phyloP scores from a whole-genome alignment of 371 early-diverging fungal species.

The Mortierella sp. region DNA sequence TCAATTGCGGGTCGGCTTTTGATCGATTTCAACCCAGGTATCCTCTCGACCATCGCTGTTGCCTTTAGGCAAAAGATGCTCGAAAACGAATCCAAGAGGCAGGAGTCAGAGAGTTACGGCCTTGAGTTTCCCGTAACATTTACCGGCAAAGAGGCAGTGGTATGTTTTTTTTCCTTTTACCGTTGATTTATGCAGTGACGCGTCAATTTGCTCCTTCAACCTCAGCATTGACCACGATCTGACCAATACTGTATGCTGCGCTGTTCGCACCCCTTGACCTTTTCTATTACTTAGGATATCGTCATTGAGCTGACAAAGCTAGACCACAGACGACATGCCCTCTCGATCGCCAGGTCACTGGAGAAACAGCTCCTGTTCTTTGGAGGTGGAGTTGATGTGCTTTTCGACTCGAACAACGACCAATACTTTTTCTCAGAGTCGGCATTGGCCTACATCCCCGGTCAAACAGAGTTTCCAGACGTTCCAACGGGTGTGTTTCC shows the following conservation, averaged over 20 bases:
- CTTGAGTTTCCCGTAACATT: conserved; percentile 86
- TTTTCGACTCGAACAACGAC: conserved; percentile 52
- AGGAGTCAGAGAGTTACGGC: conserved; percentile 69
- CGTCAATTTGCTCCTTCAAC: not conserved
- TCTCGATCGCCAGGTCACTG: conserved; percentile 51
- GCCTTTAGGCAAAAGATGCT: conserved; percentile 55
- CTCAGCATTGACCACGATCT: not conserved
- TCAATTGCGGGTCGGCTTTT: conserved; percentile 38
- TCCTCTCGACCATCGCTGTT: conserved; percentile 55
- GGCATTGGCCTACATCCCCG: conserved; percentile 34
- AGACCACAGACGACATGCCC: conserved; percentile 50
- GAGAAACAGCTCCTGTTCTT: conserved; percentile 46
- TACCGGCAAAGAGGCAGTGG: conserved; percentile 88
- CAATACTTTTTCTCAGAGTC: conserved; percentile 54
- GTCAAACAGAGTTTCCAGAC: conserved; percentile 43
- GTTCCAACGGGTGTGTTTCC: conserved; percentile 53
- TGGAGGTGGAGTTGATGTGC: conserved; percentile 34
- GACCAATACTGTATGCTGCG: not conserved
- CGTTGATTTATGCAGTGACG: not conserved
- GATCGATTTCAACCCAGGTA: conserved; percentile 48
- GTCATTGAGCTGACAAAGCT: conserved; percentile 43
- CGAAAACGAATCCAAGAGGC: conserved; percentile 41
- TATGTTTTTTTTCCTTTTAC: conserved; percentile 52
- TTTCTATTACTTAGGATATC: conserved; percentile 37
- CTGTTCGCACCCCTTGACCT: not conserved